Evolutionary conservation across 441 rosid species (phyloP).

Genomic region (Pelargonium citronellum): DNA sequence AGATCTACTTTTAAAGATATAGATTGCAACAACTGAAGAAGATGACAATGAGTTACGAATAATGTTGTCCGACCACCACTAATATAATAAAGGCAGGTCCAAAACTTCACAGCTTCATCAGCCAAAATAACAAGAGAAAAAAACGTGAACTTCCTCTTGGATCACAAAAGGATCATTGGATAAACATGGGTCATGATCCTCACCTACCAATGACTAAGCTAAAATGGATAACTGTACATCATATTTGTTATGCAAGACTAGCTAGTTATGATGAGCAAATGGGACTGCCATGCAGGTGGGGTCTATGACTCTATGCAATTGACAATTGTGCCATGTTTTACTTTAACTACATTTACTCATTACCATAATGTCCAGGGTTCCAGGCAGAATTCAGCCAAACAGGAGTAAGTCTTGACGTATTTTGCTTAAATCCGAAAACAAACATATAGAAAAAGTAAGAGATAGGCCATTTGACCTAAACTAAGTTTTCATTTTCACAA

Average conservation of each 20-base stretch:
- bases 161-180: neutral
- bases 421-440: neutral
- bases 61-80: neutral
- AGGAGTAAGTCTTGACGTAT: neutral
- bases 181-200: neutral
- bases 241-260: neutral
- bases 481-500: neutral
- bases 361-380: neutral
- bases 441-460: neutral
- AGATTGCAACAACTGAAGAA: conserved; percentile 1
- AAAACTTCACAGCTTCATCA: neutral
- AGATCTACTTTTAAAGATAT: neutral
- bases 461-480: no score
- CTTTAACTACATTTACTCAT: neutral
- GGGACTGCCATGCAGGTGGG: neutral
- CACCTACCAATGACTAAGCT: neutral
- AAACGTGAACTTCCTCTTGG: neutral
- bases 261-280: neutral
- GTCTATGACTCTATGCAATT: neutral
- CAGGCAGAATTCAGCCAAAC: neutral
- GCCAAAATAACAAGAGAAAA: neutral
- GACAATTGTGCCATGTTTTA: neutral
- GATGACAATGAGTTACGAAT: neutral
- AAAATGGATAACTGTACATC: neutral
- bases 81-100: neutral